Conservation (phyloP, 352 stramenopile genomes). For the Pythium aphanidermatum region DNA sequence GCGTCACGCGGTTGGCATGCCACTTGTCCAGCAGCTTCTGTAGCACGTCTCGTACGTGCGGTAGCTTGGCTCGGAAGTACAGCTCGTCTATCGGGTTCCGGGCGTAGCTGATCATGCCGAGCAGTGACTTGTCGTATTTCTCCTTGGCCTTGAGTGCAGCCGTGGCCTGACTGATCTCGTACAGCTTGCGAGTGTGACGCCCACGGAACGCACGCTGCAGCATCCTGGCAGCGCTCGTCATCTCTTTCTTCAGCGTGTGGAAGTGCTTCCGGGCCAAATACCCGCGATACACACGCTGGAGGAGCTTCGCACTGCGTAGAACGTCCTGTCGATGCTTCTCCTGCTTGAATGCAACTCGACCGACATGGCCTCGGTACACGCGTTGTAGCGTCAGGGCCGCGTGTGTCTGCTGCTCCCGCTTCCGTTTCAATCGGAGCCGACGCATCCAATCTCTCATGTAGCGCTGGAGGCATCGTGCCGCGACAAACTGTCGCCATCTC, state of each 20-base stretch:
- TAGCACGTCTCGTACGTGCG: slow-evolving; percentile 35
- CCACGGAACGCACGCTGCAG: slow-evolving; percentile 44
- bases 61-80: slow-evolving; percentile 46
- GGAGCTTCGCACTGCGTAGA: slow-evolving; percentile 19
- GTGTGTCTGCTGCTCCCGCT: slow-evolving; percentile 29
- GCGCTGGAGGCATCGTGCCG: slow-evolving; percentile 38
- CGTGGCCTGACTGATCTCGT: slow-evolving; percentile 47
- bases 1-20: slow-evolving; percentile 31
- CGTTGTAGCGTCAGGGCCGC: slow-evolving; percentile 36
- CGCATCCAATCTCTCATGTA: slow-evolving; percentile 50
- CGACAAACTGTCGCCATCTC: slow-evolving; percentile 36
- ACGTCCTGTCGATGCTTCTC: slow-evolving; percentile 25
- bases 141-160: slow-evolving; percentile 50
- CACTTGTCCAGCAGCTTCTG: slow-evolving; percentile 39
- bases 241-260: slow-evolving; percentile 21
- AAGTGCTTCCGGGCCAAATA: slow-evolving; percentile 25
- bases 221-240: slow-evolving; percentile 26
- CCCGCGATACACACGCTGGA: slow-evolving; percentile 45
- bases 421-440: slow-evolving; percentile 23
- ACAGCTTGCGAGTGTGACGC: slow-evolving; percentile 37
- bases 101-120: slow-evolving; percentile 40
- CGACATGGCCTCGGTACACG: slow-evolving; percentile 34
- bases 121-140: slow-evolving; percentile 43
- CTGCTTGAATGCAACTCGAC: slow-evolving; percentile 22
- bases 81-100: slow-evolving; percentile 66